Evolutionary conservation across 2,329 filamentous ascomycete genomes (phyloP).

Genomic region (Hymenotorrendiella dingleyae): DNA sequence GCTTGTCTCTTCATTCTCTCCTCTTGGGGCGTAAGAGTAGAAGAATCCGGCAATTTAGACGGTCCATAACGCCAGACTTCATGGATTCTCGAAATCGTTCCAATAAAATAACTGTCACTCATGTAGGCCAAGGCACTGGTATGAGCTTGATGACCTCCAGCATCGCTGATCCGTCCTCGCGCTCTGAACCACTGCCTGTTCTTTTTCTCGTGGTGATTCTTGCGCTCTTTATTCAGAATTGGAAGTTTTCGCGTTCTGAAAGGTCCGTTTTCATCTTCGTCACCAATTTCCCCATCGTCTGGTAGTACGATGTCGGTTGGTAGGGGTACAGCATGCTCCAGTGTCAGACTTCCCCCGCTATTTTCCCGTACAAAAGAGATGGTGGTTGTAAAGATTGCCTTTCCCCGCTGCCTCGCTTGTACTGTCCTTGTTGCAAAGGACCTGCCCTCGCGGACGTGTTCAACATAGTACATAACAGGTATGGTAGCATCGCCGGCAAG

Average conservation of each 20-base stretch:
- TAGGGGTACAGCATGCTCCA: conserved; percentile 61
- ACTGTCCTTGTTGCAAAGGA: conserved; percentile 91
- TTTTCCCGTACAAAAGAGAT: conserved; percentile 75
- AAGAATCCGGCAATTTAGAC: conserved; percentile 11
- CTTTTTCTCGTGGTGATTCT: conserved; percentile 58
- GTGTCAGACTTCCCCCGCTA: conserved; percentile 43
- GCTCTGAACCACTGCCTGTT: conserved; percentile 71
- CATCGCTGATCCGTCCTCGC: conserved; percentile 64
- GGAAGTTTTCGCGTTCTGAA: conserved; percentile 53
- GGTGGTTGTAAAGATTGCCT: conserved; percentile 92
- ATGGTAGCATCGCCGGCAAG: conserved; percentile 79
- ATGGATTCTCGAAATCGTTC: conserved; percentile 77
- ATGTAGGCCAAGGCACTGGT: conserved; percentile 88
- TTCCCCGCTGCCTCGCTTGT: conserved; percentile 84
- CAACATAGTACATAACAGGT: conserved; percentile 91
- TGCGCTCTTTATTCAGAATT: conserved; percentile 45
- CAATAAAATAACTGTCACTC: conserved; percentile 89
- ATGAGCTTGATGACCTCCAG: conserved; percentile 73
- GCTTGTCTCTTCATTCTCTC: conserved; percentile 45
- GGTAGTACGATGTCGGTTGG: conserved; percentile 39
- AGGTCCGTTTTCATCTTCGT: conserved; percentile 39
- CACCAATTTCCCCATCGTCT: conserved; percentile 36
- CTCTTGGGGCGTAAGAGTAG: conserved; percentile 5
- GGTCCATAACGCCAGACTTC: conserved; percentile 68
- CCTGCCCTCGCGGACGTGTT: conserved; percentile 83